These are phyloP conservation scores for Oenanthe javanica DNA, from an alignment of 140 eudicot species.

Conservation along the genomic window DNA sequence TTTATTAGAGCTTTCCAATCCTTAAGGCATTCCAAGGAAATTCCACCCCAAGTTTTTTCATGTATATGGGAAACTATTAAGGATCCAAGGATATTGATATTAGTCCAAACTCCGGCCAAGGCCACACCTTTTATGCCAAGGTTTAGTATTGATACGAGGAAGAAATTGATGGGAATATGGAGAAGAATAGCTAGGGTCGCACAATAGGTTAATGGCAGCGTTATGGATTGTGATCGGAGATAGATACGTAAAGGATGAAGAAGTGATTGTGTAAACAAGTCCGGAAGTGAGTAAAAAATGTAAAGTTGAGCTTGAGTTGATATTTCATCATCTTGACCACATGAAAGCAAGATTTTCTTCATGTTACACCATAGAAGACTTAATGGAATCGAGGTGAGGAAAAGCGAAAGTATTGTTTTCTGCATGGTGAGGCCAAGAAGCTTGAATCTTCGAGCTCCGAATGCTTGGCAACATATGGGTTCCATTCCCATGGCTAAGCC, in stretches of 20 bases:
- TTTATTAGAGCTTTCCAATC: neutral
- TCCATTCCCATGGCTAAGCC: constrained; percentile 14
- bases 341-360: constrained; percentile 2
- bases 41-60: constrained; percentile 1
- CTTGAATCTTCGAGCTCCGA: neutral
- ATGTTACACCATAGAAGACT: neutral
- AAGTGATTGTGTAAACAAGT: neutral
- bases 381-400: neutral
- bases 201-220: constrained; percentile 4
- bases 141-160: neutral
- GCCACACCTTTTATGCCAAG: constrained; percentile 10
- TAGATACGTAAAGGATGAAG: constrained; percentile 9
- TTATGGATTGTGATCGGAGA: constrained; percentile 5
- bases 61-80: neutral
- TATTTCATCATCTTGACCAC: neutral
- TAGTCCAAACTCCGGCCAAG: constrained; percentile 1
- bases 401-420: constrained; percentile 2
- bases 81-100: neutral
- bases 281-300: constrained; percentile 3
- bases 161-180: neutral
- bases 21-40: constrained; percentile 5
- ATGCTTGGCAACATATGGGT: constrained; percentile 8
- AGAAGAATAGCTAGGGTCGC: neutral
- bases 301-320: neutral
- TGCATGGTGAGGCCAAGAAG: constrained; percentile 13